Evolutionary conservation across 768 basidiomycete species (phyloP).

Genomic region (Leucocoprinus leucothites): DNA sequence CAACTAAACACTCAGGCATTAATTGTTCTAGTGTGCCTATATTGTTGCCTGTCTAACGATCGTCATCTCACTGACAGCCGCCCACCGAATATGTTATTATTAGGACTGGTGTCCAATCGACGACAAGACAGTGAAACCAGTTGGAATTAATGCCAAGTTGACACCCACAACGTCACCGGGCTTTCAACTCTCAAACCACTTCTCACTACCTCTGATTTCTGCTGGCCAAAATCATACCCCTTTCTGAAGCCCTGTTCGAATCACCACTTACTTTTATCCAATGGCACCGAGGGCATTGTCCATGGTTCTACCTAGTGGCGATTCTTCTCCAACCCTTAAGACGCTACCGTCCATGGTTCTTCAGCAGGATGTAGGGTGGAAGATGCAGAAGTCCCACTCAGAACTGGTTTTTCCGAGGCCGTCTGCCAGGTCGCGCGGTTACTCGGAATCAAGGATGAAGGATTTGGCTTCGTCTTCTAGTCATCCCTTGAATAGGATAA

Average conservation of each 20-base stretch:
- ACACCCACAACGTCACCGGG: background rate
- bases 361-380: background rate
- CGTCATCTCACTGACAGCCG: background rate
- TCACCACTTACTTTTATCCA: background rate
- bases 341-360: background rate
- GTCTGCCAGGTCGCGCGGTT: slow-evolving; percentile 1
- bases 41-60: background rate
- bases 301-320: background rate
- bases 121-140: slow-evolving; percentile 6
- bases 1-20: too few relatives aligned
- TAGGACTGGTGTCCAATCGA: background rate
- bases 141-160: background rate
- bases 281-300: background rate
- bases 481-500: slow-evolving; percentile 1
- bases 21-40: too few relatives aligned
- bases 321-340: background rate
- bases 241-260: background rate
- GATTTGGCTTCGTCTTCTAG: slow-evolving; percentile 3
- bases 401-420: background rate
- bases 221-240: background rate
- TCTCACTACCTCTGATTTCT: background rate
- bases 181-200: background rate
- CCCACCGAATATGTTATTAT: background rate
- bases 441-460: slow-evolving; percentile 3
- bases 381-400: slow-evolving; percentile 6